These are phyloP conservation scores for Pichia sp. DNA, from an alignment of 1,139 yeast genomes.

Conservation along the genomic window DNA sequence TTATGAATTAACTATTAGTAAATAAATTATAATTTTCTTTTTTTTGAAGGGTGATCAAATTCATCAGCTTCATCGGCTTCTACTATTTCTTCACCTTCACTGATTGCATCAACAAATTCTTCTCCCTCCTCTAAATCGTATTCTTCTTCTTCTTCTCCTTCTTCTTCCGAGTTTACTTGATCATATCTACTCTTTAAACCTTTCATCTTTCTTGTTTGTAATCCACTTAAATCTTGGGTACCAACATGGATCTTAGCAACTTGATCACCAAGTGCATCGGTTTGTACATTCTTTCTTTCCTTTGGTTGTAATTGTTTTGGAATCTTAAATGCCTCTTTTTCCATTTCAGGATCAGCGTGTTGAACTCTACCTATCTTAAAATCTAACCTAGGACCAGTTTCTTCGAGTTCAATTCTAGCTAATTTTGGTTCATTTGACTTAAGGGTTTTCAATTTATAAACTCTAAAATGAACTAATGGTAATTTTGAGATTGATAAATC, in stretches of 20 bases:
- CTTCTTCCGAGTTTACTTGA: constrained; percentile 57
- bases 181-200: constrained; percentile 86
- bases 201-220: constrained; percentile 98
- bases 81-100: constrained; percentile 15
- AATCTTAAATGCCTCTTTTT: constrained; percentile 77
- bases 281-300: constrained; percentile 82
- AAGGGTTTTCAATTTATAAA: constrained; percentile 75
- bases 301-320: constrained; percentile 80
- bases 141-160: constrained; percentile 30
- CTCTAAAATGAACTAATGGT: constrained; percentile 85
- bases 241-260: constrained; percentile 95
- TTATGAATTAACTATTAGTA: not conserved
- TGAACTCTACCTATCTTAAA: constrained; percentile 86
- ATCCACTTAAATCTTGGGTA: constrained; percentile 80
- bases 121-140: constrained; percentile 20
- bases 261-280: constrained; percentile 92
- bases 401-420: constrained; percentile 91
- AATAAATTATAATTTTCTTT: constrained; percentile 21
- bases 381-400: constrained; percentile 93
- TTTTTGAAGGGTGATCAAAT: constrained; percentile 34
- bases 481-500: constrained; percentile 44
- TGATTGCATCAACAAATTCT: constrained; percentile 32
- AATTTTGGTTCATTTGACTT: constrained; percentile 73
- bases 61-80: constrained; percentile 22
- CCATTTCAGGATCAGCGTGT: constrained; percentile 81